These are phyloP conservation scores for Carallia pectinifolia DNA, from an alignment of 345 rosid species.

Conservation along the genomic window DNA sequence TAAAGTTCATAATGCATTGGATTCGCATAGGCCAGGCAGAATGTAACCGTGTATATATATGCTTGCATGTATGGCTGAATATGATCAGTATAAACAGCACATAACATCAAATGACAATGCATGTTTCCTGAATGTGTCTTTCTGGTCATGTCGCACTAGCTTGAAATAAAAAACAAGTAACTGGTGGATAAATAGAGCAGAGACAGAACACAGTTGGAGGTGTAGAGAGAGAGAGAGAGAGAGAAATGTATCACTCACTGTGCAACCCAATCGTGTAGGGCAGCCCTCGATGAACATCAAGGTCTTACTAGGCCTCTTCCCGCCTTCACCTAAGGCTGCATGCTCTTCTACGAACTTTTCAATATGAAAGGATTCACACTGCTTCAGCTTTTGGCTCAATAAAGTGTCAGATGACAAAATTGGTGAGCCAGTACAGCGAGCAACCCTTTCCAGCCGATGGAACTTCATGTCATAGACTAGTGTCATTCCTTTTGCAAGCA, in stretches of 20 bases:
- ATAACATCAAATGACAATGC: not conserved
- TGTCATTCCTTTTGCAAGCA: slow-evolving; percentile 68
- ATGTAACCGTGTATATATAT: not conserved
- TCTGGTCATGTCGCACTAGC: no score
- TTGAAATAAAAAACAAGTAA: no score
- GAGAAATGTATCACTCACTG: slow-evolving; percentile 40
- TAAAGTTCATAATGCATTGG: not conserved
- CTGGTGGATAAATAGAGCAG: no score
- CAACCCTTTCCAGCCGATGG: slow-evolving; percentile 79
- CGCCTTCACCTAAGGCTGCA: slow-evolving; percentile 57
- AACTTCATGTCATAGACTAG: slow-evolving; percentile 88
- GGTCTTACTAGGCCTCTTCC: slow-evolving; percentile 76
- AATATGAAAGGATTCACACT: slow-evolving; percentile 75
- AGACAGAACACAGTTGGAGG: no score
- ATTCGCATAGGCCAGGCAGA: not conserved
- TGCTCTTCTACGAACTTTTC: slow-evolving; percentile 85
- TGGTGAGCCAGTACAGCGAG: slow-evolving; percentile 77
- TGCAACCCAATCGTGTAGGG: slow-evolving; percentile 76
- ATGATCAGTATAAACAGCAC: not conserved
- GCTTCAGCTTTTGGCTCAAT: slow-evolving; percentile 59
- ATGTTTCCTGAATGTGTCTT: no score
- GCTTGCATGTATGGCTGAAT: not conserved
- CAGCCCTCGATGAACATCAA: slow-evolving; percentile 93
- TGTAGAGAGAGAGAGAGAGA: no score
- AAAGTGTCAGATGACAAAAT: slow-evolving; percentile 56